These are phyloP conservation scores for Aspergillus steynii DNA, from an alignment of 495 filamentous ascomycete species.

Conservation along the genomic window DNA sequence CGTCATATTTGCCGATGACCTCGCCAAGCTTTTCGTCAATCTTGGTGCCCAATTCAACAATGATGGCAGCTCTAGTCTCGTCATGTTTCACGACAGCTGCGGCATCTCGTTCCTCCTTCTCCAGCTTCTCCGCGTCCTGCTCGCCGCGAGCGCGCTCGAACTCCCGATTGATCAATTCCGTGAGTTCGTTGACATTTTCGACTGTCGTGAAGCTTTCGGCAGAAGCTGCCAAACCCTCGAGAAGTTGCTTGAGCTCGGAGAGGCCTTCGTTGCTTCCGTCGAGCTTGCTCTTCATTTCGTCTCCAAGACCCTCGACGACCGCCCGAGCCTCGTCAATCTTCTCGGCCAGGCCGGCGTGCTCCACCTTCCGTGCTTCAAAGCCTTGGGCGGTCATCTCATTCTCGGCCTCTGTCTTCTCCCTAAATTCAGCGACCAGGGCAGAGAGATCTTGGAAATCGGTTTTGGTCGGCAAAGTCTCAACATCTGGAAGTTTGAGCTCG, in stretches of 20 bases:
- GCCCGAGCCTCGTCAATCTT: slow-evolving; percentile 60
- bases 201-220: slow-evolving; percentile 58
- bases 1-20: slow-evolving; percentile 79
- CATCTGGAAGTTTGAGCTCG: slow-evolving; percentile 65
- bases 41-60: slow-evolving; percentile 60
- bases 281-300: slow-evolving; percentile 64
- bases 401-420: slow-evolving; percentile 65
- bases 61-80: slow-evolving; percentile 56
- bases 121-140: slow-evolving; percentile 67
- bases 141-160: slow-evolving; percentile 75
- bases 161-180: slow-evolving; percentile 74
- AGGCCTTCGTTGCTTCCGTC: slow-evolving; percentile 57
- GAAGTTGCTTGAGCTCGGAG: slow-evolving; percentile 56
- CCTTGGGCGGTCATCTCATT: slow-evolving; percentile 73
- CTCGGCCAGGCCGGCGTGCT: slow-evolving; percentile 58
- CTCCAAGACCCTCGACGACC: slow-evolving; percentile 59
- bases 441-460: slow-evolving; percentile 64
- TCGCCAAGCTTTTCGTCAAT: slow-evolving; percentile 78
- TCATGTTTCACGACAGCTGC: slow-evolving; percentile 68
- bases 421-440: slow-evolving; percentile 68
- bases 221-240: slow-evolving; percentile 62
- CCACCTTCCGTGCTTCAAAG: slow-evolving; percentile 73
- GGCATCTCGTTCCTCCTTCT: slow-evolving; percentile 76
- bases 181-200: slow-evolving; percentile 73
- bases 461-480: slow-evolving; percentile 62